Conservation (phyloP, 2,329 filamentous ascomycete genomes). For the Colletotrichum spaethianum region DNA sequence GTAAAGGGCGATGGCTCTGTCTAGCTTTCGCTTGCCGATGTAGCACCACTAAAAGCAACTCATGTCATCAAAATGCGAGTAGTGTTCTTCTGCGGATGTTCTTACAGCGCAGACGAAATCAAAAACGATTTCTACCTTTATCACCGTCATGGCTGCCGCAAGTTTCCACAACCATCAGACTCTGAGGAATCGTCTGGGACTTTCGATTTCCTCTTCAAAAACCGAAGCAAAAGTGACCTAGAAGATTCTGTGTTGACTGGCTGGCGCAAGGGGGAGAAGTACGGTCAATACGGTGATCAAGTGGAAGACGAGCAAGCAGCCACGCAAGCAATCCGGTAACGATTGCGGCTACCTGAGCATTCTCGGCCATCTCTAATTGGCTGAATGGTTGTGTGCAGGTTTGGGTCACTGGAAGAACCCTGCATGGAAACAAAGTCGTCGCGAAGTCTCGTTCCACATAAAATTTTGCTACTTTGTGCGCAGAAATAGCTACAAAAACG, state of each 20-base stretch:
- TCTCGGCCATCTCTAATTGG: not conserved
- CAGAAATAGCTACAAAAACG: not conserved
- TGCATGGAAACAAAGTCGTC: not conserved
- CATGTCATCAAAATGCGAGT: not conserved
- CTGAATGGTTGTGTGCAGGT: not conserved
- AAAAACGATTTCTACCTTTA: slow-evolving; percentile 47
- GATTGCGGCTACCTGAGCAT: not conserved
- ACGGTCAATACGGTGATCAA: not conserved
- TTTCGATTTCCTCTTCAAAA: not conserved
- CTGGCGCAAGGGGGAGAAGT: not conserved
- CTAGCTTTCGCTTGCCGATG: slow-evolving; percentile 55
- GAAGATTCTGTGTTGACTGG: not conserved
- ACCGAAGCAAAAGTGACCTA: no score
- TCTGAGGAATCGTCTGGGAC: no score
- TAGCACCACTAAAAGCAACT: slow-evolving; percentile 52
- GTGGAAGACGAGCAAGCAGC: not conserved
- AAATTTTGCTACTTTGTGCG: not conserved
- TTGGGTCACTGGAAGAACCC: not conserved
- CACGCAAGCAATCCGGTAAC: not conserved
- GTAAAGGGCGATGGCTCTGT: slow-evolving; percentile 55
- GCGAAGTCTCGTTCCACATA: not conserved
- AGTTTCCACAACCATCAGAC: not conserved
- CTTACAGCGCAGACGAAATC: slow-evolving; percentile 51
- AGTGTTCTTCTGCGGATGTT: not conserved
- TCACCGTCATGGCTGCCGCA: slow-evolving; percentile 38